Conservation (phyloP, 768 basidiomycete genomes). For the Pleurotus pulmonarius region DNA sequence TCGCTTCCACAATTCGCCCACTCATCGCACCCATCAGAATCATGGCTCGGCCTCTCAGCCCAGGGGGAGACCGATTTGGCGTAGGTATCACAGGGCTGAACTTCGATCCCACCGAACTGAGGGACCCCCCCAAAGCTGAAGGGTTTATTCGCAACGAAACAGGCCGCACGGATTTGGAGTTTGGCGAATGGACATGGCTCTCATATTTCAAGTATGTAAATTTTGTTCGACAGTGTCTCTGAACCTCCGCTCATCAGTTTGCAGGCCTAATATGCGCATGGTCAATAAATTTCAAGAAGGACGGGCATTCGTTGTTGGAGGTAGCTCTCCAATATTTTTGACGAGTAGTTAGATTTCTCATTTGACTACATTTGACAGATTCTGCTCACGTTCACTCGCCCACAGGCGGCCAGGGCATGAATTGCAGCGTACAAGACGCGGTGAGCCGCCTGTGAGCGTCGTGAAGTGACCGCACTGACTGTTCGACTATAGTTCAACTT, state of each 20-base stretch:
- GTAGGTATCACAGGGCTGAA: constrained; percentile 16
- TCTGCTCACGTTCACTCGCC: constrained; percentile 19
- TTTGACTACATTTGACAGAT: constrained; percentile 10
- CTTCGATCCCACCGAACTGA: constrained; percentile 14
- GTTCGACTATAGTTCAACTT: constrained; percentile 19
- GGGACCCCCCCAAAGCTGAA: constrained; percentile 11
- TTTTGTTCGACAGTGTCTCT: neutral
- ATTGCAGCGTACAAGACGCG: constrained; percentile 23
- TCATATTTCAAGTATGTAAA: constrained; percentile 13
- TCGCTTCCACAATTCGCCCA: neutral
- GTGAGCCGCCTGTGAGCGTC: constrained; percentile 8
- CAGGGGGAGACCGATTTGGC: constrained; percentile 11
- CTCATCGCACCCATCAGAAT: constrained; percentile 8
- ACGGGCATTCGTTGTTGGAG: constrained; percentile 21
- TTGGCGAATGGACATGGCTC: constrained; percentile 12
- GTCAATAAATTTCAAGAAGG: constrained; percentile 20
- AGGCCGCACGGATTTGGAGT: constrained; percentile 11
- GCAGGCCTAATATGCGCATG: constrained; percentile 24
- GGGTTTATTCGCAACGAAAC: constrained; percentile 13
- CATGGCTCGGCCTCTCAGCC: constrained; percentile 13
- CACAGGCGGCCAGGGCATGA: constrained; percentile 22
- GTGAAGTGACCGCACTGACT: neutral
- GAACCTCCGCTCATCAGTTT: neutral
- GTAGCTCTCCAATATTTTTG: constrained; percentile 7
- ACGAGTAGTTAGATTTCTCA: neutral